Evolutionary conservation across 2,329 filamentous ascomycete genomes (phyloP).

Genomic region (Cytospora schulzeri): DNA sequence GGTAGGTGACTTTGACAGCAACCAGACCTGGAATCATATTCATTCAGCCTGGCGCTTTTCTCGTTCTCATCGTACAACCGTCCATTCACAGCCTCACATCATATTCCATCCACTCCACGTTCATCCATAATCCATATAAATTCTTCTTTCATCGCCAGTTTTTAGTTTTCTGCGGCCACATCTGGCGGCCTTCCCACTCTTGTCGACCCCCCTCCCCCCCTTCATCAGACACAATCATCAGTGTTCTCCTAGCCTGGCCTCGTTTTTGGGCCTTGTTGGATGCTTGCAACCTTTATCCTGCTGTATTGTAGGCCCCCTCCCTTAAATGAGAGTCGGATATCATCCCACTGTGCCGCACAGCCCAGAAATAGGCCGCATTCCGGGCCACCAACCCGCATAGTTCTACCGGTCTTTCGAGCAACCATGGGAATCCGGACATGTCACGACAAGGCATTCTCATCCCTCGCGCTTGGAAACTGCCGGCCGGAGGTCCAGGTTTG

Average conservation of each 20-base stretch:
- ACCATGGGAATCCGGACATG: background rate
- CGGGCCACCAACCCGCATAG: slow-evolving; percentile 7
- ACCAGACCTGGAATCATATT: too few relatives aligned
- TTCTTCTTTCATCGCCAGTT: slow-evolving; percentile 20
- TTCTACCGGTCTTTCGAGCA: background rate
- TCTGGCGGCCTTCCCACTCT: slow-evolving; percentile 7
- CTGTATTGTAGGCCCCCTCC: too few relatives aligned
- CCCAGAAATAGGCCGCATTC: slow-evolving; percentile 3
- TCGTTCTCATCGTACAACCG: background rate
- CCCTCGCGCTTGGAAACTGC: background rate
- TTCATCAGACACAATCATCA: background rate
- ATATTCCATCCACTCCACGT: background rate
- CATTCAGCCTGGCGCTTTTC: background rate
- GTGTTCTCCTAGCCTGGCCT: background rate
- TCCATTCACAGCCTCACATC: slow-evolving; percentile 4
- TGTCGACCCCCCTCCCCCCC: background rate
- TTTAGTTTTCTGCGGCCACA: slow-evolving; percentile 9
- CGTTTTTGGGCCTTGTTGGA: background rate
- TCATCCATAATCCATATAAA: background rate
- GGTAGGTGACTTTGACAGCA: background rate
- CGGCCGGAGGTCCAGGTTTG: background rate
- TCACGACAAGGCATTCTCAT: background rate
- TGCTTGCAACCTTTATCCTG: slow-evolving; percentile 1
- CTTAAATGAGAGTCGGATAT: too few relatives aligned
- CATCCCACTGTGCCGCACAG: slow-evolving; percentile 12